Percentiles rank a stretch among this genome's conserved stretches.
Evolutionary conservation across 2,329 filamentous ascomycete species (phyloP).

Genomic region (Cladosporium sp.): DNA sequence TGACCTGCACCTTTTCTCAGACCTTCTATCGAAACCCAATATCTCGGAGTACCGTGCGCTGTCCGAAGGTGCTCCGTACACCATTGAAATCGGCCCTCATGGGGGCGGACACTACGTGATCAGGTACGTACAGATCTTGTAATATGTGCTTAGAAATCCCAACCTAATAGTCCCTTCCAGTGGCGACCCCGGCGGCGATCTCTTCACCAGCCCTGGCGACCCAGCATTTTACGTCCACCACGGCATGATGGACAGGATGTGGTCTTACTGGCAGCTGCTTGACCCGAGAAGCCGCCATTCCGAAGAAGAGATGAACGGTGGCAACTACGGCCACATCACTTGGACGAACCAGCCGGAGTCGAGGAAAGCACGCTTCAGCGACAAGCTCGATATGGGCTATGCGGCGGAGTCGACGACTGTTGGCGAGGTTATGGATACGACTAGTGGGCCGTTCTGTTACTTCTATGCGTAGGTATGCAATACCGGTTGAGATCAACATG

Average conservation of each 20-base stretch:
- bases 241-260: constrained; percentile 45
- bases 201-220: constrained; percentile 45
- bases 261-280: constrained; percentile 39
- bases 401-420: constrained; percentile 16
- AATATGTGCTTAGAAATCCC: too few relatives aligned
- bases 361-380: constrained; percentile 44
- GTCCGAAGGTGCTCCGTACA: constrained; percentile 13
- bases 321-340: constrained; percentile 16
- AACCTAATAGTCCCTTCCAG: constrained; percentile 27
- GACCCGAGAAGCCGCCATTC: constrained; percentile 30
- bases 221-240: constrained; percentile 51
- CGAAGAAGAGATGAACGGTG: constrained; percentile 33
- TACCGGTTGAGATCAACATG: neutral
- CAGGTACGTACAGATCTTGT: neutral
- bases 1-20: neutral
- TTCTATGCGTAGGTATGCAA: constrained; percentile 34
- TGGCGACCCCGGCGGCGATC: constrained; percentile 42
- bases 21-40: constrained; percentile 7
- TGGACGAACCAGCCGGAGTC: constrained; percentile 16
- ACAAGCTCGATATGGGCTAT: constrained; percentile 40
- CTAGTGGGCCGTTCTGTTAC: constrained; percentile 49
- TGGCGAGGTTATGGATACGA: constrained; percentile 42
- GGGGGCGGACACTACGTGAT: constrained; percentile 50
- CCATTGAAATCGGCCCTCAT: constrained; percentile 37
- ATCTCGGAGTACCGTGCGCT: constrained; percentile 12